Evolutionary conservation across 2,329 filamentous ascomycete species (phyloP).

Genomic region (Phaeophleospora eucalypticola): DNA sequence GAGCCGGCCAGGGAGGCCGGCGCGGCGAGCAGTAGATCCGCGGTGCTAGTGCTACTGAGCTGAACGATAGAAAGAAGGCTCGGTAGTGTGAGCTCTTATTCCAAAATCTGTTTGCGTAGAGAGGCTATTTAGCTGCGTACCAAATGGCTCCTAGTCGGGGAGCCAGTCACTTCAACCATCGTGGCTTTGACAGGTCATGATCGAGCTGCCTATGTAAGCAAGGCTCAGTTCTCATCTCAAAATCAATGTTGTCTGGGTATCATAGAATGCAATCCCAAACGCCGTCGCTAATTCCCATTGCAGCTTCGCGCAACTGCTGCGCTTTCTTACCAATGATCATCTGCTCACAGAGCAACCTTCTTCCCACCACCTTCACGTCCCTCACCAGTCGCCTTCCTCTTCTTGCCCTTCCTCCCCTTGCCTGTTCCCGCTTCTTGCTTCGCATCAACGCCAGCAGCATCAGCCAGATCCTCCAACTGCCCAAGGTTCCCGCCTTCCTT

Average conservation of each 20-base stretch:
- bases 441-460: constrained; percentile 51
- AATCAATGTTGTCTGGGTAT: constrained; percentile 11
- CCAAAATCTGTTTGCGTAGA: background rate
- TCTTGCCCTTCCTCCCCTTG: constrained; percentile 28
- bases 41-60: background rate
- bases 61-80: background rate
- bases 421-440: constrained; percentile 33
- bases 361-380: constrained; percentile 7
- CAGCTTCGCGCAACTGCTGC: background rate
- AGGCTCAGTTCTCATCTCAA: too few relatives aligned
- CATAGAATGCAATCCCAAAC: constrained; percentile 8
- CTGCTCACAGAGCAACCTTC: constrained; percentile 1
- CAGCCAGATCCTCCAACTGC: constrained; percentile 53
- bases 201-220: too few relatives aligned
- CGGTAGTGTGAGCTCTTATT: constrained; percentile 2
- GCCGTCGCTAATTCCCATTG: constrained; percentile 12
- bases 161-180: background rate
- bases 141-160: constrained; percentile 18
- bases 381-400: constrained; percentile 23
- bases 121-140: background rate
- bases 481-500: constrained; percentile 36
- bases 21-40: constrained; percentile 28
- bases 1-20: constrained; percentile 30
- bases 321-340: too few relatives aligned
- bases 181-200: too few relatives aligned